Percentiles rank a stretch among this genome's conserved stretches.
phyloP scores from a whole-genome alignment of 1,139 yeast species.

The Geotrichum reessii region DNA sequence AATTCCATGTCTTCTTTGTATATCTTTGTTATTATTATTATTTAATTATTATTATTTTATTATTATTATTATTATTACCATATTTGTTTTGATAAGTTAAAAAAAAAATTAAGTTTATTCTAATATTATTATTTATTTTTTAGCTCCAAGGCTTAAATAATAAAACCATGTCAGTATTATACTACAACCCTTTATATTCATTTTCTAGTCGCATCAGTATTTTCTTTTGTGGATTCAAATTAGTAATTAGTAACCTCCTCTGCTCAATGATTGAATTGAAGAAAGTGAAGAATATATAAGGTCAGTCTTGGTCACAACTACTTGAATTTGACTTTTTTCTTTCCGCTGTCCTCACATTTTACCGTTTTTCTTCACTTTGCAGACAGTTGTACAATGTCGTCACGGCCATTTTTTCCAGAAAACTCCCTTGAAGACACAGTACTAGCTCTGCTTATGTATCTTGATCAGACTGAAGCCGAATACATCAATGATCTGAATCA shows the following conservation, averaged over 20 bases:
- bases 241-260: not conserved
- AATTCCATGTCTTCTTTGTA: too few relatives aligned
- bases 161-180: too few relatives aligned
- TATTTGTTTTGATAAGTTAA: too few relatives aligned
- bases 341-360: not conserved
- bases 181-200: too few relatives aligned
- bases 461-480: conserved; percentile 7
- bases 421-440: not conserved
- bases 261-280: not conserved
- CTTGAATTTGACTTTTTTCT: not conserved
- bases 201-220: not conserved
- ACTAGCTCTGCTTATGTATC: not conserved
- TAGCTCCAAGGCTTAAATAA: too few relatives aligned
- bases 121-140: too few relatives aligned
- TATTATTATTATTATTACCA: too few relatives aligned
- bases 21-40: too few relatives aligned
- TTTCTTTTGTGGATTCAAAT: not conserved
- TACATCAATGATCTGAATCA: conserved; percentile 12
- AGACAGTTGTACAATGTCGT: not conserved
- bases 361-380: not conserved
- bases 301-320: not conserved
- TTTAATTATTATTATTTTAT: not conserved
- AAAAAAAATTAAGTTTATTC: too few relatives aligned
- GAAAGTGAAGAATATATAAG: not conserved
- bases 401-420: not conserved